Evolutionary conservation across 2,329 filamentous ascomycete species (phyloP).

Genomic region (Trichophyton equinum): DNA sequence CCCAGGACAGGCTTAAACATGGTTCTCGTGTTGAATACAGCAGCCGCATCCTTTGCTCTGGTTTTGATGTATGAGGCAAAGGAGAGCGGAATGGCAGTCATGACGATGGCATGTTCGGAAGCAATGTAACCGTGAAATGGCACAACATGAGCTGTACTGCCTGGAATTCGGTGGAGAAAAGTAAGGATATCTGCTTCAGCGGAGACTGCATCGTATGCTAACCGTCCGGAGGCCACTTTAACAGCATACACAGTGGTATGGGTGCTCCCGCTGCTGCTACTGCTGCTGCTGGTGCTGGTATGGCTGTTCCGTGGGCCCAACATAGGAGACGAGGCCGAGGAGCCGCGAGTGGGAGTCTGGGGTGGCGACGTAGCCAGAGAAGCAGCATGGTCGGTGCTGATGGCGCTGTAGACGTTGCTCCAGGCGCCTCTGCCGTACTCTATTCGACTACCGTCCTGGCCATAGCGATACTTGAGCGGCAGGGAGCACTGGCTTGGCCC

Average conservation of each 20-base stretch:
- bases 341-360: slow-evolving; percentile 26
- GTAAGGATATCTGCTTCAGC: slow-evolving; percentile 33
- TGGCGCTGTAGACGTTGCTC: slow-evolving; percentile 37
- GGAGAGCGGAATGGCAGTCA: slow-evolving; percentile 33
- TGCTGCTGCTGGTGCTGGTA: too few relatives aligned
- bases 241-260: slow-evolving; percentile 28
- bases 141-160: slow-evolving; percentile 28
- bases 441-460: slow-evolving; percentile 19
- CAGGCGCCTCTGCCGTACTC: slow-evolving; percentile 36
- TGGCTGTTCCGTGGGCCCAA: slow-evolving; percentile 5
- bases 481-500: slow-evolving; percentile 22
- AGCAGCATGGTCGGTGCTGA: not conserved
- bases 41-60: slow-evolving; percentile 20
- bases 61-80: slow-evolving; percentile 32
- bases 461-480: slow-evolving; percentile 23
- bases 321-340: not conserved
- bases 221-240: slow-evolving; percentile 32
- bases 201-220: slow-evolving; percentile 30
- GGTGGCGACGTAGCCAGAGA: slow-evolving; percentile 11
- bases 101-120: slow-evolving; percentile 29
- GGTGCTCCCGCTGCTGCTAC: not conserved
- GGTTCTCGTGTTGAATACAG: slow-evolving; percentile 27
- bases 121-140: slow-evolving; percentile 35
- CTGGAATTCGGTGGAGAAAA: slow-evolving; percentile 24
- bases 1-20: slow-evolving; percentile 37